Percentiles rank a stretch among this genome's conserved stretches.
Evolutionary conservation across 2,329 filamentous ascomycete species (phyloP).

Genomic region (Cladophialophora immunda): DNA sequence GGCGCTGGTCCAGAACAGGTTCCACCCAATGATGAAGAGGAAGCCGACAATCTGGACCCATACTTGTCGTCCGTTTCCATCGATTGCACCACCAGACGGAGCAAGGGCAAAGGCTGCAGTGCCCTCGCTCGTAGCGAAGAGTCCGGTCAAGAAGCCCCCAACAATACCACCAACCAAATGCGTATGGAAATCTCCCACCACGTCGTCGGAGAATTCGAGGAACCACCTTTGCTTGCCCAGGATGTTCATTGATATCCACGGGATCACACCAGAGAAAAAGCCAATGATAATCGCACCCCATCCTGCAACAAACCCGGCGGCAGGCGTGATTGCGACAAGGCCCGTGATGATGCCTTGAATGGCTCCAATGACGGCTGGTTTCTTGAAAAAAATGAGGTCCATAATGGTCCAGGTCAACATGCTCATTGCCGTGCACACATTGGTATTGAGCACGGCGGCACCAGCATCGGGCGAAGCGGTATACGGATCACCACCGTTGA

Average conservation of each 20-base stretch:
- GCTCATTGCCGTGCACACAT: conserved; percentile 59
- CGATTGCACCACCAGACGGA: conserved; percentile 58
- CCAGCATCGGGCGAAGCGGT: conserved; percentile 59
- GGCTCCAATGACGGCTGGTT: conserved; percentile 60
- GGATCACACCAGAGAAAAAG: conserved; percentile 54
- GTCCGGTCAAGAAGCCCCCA: conserved; percentile 67
- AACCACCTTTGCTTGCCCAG: conserved; percentile 60
- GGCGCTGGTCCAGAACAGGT: conserved; percentile 60
- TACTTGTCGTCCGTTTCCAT: conserved; percentile 61
- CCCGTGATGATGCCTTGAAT: conserved; percentile 63
- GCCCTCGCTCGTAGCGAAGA: conserved; percentile 69
- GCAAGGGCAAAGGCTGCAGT: conserved; percentile 57
- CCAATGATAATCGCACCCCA: conserved; percentile 62
- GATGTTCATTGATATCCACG: conserved; percentile 61
- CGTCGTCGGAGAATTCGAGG: conserved; percentile 67
- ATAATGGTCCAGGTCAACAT: conserved; percentile 57
- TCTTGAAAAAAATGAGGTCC: conserved; percentile 58
- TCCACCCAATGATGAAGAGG: conserved; percentile 61
- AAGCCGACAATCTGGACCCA: conserved; percentile 61
- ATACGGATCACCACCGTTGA: conserved; percentile 64
- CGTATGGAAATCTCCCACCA: conserved; percentile 60
- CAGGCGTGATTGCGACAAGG: conserved; percentile 62
- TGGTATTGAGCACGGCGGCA: conserved; percentile 62
- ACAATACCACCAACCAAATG: conserved; percentile 60
- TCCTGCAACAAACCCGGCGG: conserved; percentile 60